phyloP scores from a whole-genome alignment of 2,329 filamentous ascomycete species.

The Penicillium sp. region DNA sequence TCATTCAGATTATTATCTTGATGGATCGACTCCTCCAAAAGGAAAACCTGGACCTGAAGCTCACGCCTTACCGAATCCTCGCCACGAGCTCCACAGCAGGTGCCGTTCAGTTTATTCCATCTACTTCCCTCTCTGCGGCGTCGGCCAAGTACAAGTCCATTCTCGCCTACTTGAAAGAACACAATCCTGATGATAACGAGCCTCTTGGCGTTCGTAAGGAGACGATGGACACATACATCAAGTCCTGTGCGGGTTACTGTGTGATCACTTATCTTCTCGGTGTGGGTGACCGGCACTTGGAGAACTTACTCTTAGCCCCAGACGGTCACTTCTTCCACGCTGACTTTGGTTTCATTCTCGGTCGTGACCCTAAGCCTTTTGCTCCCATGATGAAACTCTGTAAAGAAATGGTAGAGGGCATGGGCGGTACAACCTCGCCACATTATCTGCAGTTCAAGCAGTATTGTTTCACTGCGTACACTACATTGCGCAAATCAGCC shows the following conservation, averaged over 20 bases:
- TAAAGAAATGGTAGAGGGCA: slow-evolving; percentile 97
- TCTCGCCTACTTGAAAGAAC: slow-evolving; percentile 79
- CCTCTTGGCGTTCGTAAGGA: slow-evolving; percentile 87
- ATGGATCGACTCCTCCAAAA: slow-evolving; percentile 97
- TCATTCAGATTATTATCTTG: slow-evolving; percentile 94
- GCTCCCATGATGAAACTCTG: slow-evolving; percentile 95
- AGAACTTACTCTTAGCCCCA: slow-evolving; percentile 88
- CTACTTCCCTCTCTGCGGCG: slow-evolving; percentile 78
- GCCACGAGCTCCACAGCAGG: slow-evolving; percentile 88
- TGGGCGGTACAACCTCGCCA: slow-evolving; percentile 80
- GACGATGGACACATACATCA: slow-evolving; percentile 91
- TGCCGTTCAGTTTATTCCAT: slow-evolving; percentile 90
- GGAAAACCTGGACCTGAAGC: slow-evolving; percentile 91
- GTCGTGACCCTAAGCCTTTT: slow-evolving; percentile 95
- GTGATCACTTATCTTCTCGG: slow-evolving; percentile 98
- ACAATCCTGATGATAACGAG: slow-evolving; percentile 82
- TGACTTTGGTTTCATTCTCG: slow-evolving; percentile 97
- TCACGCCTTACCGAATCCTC: slow-evolving; percentile 94
- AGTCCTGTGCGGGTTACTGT: slow-evolving; percentile 95
- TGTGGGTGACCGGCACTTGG: slow-evolving; percentile 91
- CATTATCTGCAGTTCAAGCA: slow-evolving; percentile 90
- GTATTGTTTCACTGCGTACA: slow-evolving; percentile 94
- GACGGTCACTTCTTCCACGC: slow-evolving; percentile 97
- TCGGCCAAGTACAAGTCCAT: slow-evolving; percentile 76
- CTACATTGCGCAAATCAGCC: slow-evolving; percentile 82